Evolutionary conservation across 2,329 filamentous ascomycete species (phyloP).

Genomic region (Scedosporium apiospermum): DNA sequence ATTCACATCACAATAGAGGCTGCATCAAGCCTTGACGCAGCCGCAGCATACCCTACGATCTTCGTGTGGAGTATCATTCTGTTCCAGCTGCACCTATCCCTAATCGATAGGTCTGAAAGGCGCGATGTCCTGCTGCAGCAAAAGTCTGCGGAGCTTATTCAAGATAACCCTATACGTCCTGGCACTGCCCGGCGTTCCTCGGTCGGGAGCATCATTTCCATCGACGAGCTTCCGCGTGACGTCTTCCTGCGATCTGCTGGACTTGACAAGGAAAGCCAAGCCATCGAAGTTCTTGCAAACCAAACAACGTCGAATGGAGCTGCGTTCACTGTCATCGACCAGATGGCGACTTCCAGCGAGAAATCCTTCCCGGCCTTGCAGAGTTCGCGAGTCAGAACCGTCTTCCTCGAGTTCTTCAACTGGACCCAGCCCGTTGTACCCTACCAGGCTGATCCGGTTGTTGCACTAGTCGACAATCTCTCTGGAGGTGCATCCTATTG

Average conservation of each 20-base stretch:
- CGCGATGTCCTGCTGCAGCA: conserved; percentile 49
- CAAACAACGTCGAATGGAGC: conserved; percentile 38
- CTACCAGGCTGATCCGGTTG: conserved; percentile 64
- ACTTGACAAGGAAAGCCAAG: conserved; percentile 40
- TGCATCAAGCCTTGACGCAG: conserved; percentile 45
- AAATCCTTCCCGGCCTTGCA: conserved; percentile 45
- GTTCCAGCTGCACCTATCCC: conserved; percentile 56
- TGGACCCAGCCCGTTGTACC: conserved; percentile 56
- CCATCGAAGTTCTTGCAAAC: conserved; percentile 40
- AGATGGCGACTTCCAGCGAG: conserved; percentile 36
- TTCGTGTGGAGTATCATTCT: conserved; percentile 77
- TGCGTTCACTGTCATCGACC: conserved; percentile 44
- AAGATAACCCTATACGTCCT: conserved; percentile 25
- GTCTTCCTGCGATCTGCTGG: conserved; percentile 42
- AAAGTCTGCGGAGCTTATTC: conserved; percentile 47
- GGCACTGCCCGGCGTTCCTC: conserved; percentile 43
- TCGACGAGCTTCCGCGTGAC: conserved; percentile 51
- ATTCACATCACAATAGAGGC: conserved; percentile 63
- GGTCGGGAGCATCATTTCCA: conserved; percentile 52
- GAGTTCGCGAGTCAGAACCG: conserved; percentile 51
- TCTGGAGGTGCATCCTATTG: conserved; percentile 41
- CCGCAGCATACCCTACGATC: conserved; percentile 60
- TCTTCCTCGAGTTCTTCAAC: conserved; percentile 62
- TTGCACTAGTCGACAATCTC: conserved; percentile 56
- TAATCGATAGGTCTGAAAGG: conserved; percentile 51